These are phyloP conservation scores for Scopulariopsis brevicaulis DNA, from an alignment of 2,329 filamentous ascomycete species.

Conservation along the genomic window DNA sequence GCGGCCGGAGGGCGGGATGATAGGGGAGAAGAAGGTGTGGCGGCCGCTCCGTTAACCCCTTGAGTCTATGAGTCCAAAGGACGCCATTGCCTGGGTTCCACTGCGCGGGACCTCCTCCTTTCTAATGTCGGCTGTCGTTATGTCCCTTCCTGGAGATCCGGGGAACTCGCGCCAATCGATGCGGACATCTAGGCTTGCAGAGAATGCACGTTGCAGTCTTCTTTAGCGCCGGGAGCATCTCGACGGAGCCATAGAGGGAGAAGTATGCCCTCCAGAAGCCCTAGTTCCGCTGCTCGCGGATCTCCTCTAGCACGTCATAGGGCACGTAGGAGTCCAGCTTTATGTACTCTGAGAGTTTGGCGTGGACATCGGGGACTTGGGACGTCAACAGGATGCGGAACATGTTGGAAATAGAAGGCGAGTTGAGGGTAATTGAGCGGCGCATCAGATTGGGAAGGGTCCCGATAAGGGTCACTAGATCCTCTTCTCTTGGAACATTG, in stretches of 20 bases:
- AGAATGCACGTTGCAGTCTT: conserved; percentile 2
- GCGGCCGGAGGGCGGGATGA: neutral
- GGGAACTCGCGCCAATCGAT: neutral
- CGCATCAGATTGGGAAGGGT: conserved; percentile 11
- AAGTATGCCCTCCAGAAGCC: conserved; percentile 1
- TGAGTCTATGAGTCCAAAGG: neutral
- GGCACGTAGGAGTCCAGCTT: neutral
- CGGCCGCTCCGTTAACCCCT: neutral
- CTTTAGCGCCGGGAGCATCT: neutral
- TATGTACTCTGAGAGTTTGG: conserved; percentile 1
- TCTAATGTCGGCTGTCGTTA: conserved; percentile 2
- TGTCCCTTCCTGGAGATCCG: neutral
- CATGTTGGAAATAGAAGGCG: conserved; percentile 22
- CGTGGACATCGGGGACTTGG: conserved; percentile 1
- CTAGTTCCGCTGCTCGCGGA: neutral
- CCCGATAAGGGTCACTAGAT: conserved; percentile 15
- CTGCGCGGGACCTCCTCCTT: conserved; percentile 6
- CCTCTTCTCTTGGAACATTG: conserved; percentile 6
- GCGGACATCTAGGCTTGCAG: neutral
- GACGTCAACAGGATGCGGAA: conserved; percentile 8
- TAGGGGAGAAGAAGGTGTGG: conserved; percentile 1
- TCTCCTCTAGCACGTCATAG: neutral
- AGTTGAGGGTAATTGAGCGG: conserved; percentile 21
- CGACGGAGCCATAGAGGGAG: neutral
- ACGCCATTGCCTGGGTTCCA: conserved; percentile 2